phyloP scores from a whole-genome alignment of 805 yeast genomes.

The Wickerhamiella domercqiae region DNA sequence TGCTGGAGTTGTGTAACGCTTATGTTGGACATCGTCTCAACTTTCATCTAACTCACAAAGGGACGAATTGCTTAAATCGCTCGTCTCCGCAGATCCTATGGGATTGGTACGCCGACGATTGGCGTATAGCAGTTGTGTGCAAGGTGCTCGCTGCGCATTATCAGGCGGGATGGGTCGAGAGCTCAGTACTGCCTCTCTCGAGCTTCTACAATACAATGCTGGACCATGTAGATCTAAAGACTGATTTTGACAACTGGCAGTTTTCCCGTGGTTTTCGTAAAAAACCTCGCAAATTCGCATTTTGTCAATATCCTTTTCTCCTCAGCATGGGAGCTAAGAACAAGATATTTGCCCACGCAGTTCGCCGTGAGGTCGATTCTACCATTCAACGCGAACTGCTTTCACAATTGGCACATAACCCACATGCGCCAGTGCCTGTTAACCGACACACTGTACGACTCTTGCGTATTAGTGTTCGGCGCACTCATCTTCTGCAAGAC shows the following conservation, averaged over 20 bases:
- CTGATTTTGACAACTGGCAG: slow-evolving; percentile 81
- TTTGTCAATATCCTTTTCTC: slow-evolving; percentile 76
- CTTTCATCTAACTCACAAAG: slow-evolving; percentile 20
- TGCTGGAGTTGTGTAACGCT: slow-evolving; percentile 55
- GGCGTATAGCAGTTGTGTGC: slow-evolving; percentile 65
- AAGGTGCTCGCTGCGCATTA: slow-evolving; percentile 32
- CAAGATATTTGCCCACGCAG: slow-evolving; percentile 48
- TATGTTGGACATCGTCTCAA: slow-evolving; percentile 66
- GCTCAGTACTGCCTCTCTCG: slow-evolving; percentile 25
- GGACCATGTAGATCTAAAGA: slow-evolving; percentile 52
- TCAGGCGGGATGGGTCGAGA: slow-evolving; percentile 3
- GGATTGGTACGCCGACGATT: slow-evolving; percentile 57
- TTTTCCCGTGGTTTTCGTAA: slow-evolving; percentile 11
- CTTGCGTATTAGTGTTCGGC: slow-evolving; percentile 43
- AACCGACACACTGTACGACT: slow-evolving; percentile 3
- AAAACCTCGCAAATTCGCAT: slow-evolving; percentile 32
- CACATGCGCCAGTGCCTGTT: neutral
- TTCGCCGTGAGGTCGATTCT: slow-evolving; percentile 12
- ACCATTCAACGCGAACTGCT: slow-evolving; percentile 14
- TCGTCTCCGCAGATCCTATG: slow-evolving; percentile 19
- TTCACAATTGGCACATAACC: slow-evolving; percentile 5
- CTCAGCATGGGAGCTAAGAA: slow-evolving; percentile 73
- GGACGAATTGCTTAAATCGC: slow-evolving; percentile 5
- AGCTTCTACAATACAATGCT: slow-evolving; percentile 64
- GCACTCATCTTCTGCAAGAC: slow-evolving; percentile 55